These are phyloP conservation scores for Isoetes taiwanensis DNA, from an alignment of 75 land plant species.

Conservation along the genomic window DNA sequence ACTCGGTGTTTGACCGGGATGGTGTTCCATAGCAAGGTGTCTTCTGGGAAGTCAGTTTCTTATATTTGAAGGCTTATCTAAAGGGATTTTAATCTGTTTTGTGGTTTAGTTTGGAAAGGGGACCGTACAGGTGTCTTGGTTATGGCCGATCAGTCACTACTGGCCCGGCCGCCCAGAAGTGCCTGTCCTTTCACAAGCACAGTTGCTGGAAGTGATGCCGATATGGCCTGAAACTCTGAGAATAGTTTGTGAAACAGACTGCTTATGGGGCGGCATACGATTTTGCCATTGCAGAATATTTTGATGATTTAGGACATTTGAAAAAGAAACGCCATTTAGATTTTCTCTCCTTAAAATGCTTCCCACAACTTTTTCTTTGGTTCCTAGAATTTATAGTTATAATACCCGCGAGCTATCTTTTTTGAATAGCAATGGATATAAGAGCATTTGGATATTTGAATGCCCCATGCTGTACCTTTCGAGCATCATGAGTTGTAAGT, in stretches of 20 bases:
- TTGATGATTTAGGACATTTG: too few species aligned
- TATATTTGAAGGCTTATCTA: not conserved
- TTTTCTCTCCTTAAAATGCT: too few species aligned
- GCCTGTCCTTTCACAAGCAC: conserved; percentile 31
- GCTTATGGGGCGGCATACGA: conserved; percentile 93
- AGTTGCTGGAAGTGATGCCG: not conserved
- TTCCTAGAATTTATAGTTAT: too few species aligned
- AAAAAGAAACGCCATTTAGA: too few species aligned
- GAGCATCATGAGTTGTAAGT: too few species aligned
- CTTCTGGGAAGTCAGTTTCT: not conserved
- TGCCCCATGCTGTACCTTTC: too few species aligned
- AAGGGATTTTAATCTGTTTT: not conserved
- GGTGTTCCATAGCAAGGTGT: conserved; percentile 63
- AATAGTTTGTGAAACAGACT: conserved; percentile 51
- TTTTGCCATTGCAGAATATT: conserved; percentile 65
- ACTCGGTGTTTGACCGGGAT: conserved; percentile 79
- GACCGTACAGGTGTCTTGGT: conserved; percentile 82
- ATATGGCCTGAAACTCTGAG: conserved; percentile 8
- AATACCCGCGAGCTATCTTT: too few species aligned
- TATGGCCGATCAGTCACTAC: conserved; percentile 68
- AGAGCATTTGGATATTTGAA: too few species aligned
- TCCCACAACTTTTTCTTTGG: too few species aligned
- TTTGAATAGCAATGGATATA: too few species aligned
- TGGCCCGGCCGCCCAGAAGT: conserved; percentile 80
- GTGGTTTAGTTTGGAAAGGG: conserved; percentile 60